Percentiles rank a stretch among this genome's conserved stretches.
Conservation (phyloP, 345 rosid genomes). For the Draba incana region DNA sequence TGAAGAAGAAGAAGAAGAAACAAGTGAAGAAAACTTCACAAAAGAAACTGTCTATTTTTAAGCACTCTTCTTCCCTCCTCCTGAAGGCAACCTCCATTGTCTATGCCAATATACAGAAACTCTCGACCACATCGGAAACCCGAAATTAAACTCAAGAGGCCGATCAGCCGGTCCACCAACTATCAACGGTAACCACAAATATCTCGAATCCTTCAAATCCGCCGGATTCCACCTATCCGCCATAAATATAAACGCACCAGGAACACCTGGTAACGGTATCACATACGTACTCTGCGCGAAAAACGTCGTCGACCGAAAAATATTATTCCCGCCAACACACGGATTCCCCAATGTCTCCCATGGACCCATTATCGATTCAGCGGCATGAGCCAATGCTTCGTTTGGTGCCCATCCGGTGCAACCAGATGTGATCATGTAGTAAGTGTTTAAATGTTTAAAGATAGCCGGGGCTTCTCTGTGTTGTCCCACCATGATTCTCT, state of each 20-base stretch:
- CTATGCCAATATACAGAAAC: conserved; percentile 94
- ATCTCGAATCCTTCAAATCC: conserved; percentile 80
- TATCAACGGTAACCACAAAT: conserved; percentile 83
- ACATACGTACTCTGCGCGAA: conserved; percentile 83
- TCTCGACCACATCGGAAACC: conserved; percentile 83
- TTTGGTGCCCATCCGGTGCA: conserved; percentile 99
- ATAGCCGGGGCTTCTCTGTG: conserved; percentile 91
- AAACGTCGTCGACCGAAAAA: conserved; percentile 67
- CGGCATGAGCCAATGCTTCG: conserved; percentile 82
- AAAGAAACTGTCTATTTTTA: conserved; percentile 4
- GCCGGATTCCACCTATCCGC: conserved; percentile 97
- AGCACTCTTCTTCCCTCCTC: conserved; percentile 33
- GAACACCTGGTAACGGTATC: conserved; percentile 68
- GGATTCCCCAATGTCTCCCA: conserved; percentile 98
- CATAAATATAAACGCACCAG: conserved; percentile 78
- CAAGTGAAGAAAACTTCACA: neutral
- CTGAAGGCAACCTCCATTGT: conserved; percentile 79
- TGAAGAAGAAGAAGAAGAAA: conserved; percentile 4
- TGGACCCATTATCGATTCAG: conserved; percentile 88
- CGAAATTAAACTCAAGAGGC: conserved; percentile 75
- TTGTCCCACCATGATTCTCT: conserved; percentile 71
- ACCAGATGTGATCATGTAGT: conserved; percentile 95
- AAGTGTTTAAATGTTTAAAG: conserved; percentile 73
- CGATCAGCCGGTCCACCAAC: conserved; percentile 83
- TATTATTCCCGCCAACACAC: conserved; percentile 78